phyloP scores from a whole-genome alignment of 345 rosid genomes.

The Clausena lansium region DNA sequence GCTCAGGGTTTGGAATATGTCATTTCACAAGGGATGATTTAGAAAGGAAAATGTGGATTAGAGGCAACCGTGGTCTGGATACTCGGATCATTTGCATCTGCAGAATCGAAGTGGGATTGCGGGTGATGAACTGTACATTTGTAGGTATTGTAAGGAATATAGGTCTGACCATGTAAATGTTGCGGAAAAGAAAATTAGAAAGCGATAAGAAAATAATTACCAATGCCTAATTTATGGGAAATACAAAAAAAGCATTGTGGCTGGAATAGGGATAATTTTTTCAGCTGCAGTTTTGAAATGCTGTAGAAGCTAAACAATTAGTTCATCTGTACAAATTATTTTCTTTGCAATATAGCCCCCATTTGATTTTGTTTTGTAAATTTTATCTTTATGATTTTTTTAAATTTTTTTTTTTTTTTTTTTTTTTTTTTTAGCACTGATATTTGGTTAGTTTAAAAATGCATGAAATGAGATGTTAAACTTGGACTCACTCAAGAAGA shows the following conservation, averaged over 20 bases:
- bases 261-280: slow-evolving; percentile 12
- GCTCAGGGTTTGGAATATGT: slow-evolving; percentile 4
- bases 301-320: slow-evolving; percentile 9
- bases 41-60: not conserved
- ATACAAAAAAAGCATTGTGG: slow-evolving; percentile 17
- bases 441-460: no score
- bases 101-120: slow-evolving; percentile 20
- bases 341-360: slow-evolving; percentile 18
- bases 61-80: slow-evolving; percentile 1
- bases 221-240: slow-evolving; percentile 7
- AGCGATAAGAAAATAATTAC: slow-evolving; percentile 22
- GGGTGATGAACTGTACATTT: slow-evolving; percentile 45
- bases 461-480: no score
- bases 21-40: not conserved
- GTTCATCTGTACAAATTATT: slow-evolving; percentile 7
- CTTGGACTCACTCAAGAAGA: no score
- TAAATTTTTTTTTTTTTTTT: no score
- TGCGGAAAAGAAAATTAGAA: slow-evolving; percentile 22
- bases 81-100: slow-evolving; percentile 1
- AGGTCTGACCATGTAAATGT: slow-evolving; percentile 36
- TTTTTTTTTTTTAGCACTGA: not conserved
- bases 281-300: slow-evolving; percentile 41
- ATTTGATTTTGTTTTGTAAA: not conserved
- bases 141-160: slow-evolving; percentile 57
- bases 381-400: not conserved